These are phyloP conservation scores for Aspergillus cejpii DNA, from an alignment of 2,329 filamentous ascomycete species.

Conservation along the genomic window DNA sequence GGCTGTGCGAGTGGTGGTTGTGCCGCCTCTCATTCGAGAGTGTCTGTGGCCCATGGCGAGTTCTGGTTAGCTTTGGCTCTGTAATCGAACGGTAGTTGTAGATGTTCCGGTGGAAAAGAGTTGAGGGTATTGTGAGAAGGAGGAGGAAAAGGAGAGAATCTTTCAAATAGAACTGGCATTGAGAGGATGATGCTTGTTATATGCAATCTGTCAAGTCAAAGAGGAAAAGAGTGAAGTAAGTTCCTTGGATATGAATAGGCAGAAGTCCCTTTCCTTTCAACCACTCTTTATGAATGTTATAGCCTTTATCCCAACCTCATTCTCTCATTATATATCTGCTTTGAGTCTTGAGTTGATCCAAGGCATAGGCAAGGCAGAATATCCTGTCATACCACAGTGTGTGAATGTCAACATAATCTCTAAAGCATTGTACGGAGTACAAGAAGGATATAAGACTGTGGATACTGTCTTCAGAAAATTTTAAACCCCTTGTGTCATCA, in stretches of 20 bases:
- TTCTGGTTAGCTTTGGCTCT: background rate
- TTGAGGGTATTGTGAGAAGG: background rate
- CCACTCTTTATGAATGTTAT: background rate
- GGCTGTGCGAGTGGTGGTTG: background rate
- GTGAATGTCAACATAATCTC: too few species aligned
- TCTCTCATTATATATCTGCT: background rate
- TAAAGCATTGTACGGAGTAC: too few species aligned
- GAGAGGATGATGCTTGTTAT: background rate
- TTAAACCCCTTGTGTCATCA: too few species aligned
- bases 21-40: background rate
- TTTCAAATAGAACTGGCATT: background rate
- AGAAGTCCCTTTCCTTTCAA: background rate
- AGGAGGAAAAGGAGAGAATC: background rate
- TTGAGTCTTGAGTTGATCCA: background rate
- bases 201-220: background rate
- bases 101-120: background rate
- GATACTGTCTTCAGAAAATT: too few species aligned
- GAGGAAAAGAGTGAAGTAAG: background rate
- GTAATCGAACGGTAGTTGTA: background rate
- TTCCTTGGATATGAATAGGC: background rate
- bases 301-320: too few species aligned
- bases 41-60: constrained; percentile 6
- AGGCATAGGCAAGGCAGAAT: background rate
- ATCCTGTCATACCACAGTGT: background rate
- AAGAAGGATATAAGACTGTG: too few species aligned